Conservation (phyloP, 176 grass and related monocot genomes). For the Panicum miliaceum region DNA sequence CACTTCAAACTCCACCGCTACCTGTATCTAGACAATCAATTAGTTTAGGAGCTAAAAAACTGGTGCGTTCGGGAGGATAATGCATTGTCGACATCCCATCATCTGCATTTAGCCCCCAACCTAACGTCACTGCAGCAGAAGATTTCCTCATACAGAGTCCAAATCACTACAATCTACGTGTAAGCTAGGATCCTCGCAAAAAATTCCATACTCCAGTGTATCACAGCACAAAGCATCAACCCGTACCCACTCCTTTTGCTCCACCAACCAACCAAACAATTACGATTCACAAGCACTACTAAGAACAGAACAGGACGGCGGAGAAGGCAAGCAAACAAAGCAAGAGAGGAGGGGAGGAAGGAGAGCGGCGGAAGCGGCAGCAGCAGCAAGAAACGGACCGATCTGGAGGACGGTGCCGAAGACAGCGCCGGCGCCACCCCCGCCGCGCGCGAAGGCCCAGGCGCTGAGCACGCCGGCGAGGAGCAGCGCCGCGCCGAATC, state of each 20-base stretch:
- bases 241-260: neutral
- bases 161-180: neutral
- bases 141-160: neutral
- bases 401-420: slow-evolving; percentile 74
- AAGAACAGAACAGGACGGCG: neutral
- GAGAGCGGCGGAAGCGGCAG: neutral
- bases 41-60: neutral
- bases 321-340: neutral
- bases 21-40: neutral
- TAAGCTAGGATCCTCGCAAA: neutral
- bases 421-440: slow-evolving; percentile 51
- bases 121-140: neutral
- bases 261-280: neutral
- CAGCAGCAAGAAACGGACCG: slow-evolving; percentile 36
- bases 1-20: neutral
- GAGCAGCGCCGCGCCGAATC: slow-evolving; percentile 68
- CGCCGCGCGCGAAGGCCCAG: slow-evolving; percentile 53
- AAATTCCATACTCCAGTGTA: neutral
- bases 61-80: neutral
- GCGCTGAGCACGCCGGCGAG: slow-evolving; percentile 73
- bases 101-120: neutral
- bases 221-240: neutral
- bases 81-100: neutral
- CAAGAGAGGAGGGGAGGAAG: neutral
- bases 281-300: neutral